phyloP scores from a whole-genome alignment of 306 rosid genomes.

The Prunus mume region DNA sequence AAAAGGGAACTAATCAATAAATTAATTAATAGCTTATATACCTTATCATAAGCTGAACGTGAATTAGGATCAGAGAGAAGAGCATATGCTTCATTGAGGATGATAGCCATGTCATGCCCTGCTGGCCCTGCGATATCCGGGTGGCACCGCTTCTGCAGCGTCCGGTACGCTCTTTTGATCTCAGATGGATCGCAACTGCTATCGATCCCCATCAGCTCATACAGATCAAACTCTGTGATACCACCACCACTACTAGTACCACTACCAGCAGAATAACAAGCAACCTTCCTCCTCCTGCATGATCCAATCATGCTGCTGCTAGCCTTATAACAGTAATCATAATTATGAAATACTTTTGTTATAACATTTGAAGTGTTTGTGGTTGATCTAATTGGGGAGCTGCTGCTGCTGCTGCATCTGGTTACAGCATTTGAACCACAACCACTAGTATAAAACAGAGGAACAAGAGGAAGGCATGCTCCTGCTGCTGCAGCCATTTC shows the following conservation, averaged over 20 bases:
- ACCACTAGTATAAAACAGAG: background rate
- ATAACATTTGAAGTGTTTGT: background rate
- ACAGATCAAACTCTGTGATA: slow-evolving; percentile 62
- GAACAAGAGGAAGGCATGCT: slow-evolving; percentile 4
- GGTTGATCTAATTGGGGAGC: background rate
- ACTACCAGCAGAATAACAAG: background rate
- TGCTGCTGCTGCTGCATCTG: background rate
- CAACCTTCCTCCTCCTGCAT: background rate
- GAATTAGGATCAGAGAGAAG: slow-evolving; percentile 71
- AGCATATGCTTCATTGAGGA: slow-evolving; percentile 80
- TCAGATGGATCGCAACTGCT: slow-evolving; percentile 58
- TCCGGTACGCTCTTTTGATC: slow-evolving; percentile 67
- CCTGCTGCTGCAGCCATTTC: slow-evolving; percentile 7
- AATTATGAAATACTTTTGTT: background rate
- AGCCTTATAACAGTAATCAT: background rate
- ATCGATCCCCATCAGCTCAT: slow-evolving; percentile 82
- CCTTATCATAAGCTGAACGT: slow-evolving; percentile 81
- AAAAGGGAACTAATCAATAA: background rate
- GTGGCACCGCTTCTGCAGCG: slow-evolving; percentile 85
- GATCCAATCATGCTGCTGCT: background rate
- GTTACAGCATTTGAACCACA: background rate
- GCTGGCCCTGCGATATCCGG: slow-evolving; percentile 90
- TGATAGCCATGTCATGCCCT: slow-evolving; percentile 93
- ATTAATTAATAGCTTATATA: background rate
- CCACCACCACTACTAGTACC: background rate